These are phyloP conservation scores for Gastrodia elata DNA, from an alignment of 106 monocot species.

Conservation along the genomic window DNA sequence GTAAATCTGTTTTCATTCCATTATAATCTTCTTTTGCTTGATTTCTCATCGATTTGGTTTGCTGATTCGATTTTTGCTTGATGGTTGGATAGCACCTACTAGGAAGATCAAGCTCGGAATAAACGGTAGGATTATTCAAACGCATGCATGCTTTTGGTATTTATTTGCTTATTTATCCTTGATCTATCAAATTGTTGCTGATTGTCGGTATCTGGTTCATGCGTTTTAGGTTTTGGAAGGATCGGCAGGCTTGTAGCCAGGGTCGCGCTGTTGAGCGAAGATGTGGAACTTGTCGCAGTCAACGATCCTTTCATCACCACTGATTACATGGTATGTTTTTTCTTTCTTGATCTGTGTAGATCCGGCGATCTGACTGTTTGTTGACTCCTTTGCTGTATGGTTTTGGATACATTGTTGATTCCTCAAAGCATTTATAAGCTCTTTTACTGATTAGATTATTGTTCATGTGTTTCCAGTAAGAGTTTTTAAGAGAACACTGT, in stretches of 20 bases:
- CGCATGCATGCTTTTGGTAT: neutral
- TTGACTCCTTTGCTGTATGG: neutral
- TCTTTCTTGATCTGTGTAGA: neutral
- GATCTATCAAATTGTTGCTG: neutral
- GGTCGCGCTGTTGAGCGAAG: slow-evolving; percentile 68
- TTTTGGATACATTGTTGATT: neutral
- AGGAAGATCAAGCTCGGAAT: slow-evolving; percentile 93
- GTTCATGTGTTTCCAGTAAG: no score
- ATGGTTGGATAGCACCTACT: neutral
- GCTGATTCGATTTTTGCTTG: neutral
- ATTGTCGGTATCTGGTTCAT: slow-evolving; percentile 2
- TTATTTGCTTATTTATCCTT: no score
- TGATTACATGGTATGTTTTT: slow-evolving; percentile 75
- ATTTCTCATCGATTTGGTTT: neutral
- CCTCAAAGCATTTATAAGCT: no score
- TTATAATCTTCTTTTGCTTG: neutral
- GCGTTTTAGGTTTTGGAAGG: slow-evolving; percentile 68
- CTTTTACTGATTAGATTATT: no score
- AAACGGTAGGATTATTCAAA: slow-evolving; percentile 44
- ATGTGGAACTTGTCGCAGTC: slow-evolving; percentile 89
- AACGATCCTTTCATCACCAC: slow-evolving; percentile 96
- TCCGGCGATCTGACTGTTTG: neutral
- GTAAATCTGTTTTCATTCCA: neutral
- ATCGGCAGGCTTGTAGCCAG: slow-evolving; percentile 84
- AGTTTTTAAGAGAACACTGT: no score